Evolutionary conservation across 2,329 filamentous ascomycete species (phyloP).

Genomic region (Colletotrichum navitas): DNA sequence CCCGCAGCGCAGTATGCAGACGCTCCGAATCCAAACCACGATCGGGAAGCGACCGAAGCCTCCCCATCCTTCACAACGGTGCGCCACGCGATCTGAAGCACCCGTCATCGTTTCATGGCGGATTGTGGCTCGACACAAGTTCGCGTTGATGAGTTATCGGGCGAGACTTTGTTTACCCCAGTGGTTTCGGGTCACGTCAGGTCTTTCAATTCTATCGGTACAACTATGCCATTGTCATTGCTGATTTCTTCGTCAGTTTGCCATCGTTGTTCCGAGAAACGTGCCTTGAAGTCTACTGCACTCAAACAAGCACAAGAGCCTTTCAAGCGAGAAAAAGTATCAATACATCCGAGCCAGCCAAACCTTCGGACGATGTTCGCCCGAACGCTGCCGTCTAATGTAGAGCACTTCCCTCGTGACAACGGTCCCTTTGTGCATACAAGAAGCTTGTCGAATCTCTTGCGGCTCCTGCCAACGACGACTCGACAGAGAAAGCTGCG

Average conservation of each 20-base stretch:
- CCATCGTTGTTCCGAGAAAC: background rate
- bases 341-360: constrained; percentile 16
- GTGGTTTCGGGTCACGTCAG: background rate
- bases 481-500: constrained; percentile 24
- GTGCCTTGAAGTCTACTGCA: background rate
- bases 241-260: constrained; percentile 9
- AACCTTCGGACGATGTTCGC: background rate
- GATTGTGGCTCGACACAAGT: background rate
- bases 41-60: constrained; percentile 1
- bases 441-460: background rate
- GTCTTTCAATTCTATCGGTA: background rate
- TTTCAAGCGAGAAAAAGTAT: background rate
- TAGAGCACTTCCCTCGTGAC: background rate
- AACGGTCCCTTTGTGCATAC: constrained; percentile 10
- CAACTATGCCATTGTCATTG: background rate
- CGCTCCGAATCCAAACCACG: background rate
- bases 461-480: constrained; percentile 3
- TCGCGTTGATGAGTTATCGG: background rate
- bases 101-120: background rate
- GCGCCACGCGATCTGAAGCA: background rate
- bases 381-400: constrained; percentile 4
- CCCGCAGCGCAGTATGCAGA: background rate
- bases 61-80: background rate
- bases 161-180: background rate
- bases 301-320: background rate